Conservation (phyloP, 2,329 filamentous ascomycete genomes). For the Ceratocystiopsis minuta region DNA sequence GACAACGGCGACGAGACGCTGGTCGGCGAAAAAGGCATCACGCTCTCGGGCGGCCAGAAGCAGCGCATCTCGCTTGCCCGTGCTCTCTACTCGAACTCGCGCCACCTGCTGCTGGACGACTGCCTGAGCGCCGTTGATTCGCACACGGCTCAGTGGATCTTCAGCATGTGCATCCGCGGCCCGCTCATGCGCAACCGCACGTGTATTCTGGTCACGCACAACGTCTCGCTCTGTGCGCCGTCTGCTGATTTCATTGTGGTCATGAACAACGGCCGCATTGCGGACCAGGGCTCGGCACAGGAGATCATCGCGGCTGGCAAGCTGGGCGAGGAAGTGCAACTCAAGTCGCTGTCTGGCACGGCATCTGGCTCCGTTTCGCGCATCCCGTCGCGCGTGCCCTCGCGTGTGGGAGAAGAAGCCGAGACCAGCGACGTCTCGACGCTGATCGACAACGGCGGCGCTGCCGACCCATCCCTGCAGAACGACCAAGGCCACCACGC, state of each 20-base stretch:
- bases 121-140: conserved; percentile 94
- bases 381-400: conserved; percentile 60
- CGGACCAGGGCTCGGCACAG: conserved; percentile 55
- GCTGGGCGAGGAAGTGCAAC: conserved; percentile 66
- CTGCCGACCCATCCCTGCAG: conserved; percentile 25
- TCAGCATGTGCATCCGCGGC: conserved; percentile 78
- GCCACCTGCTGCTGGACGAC: conserved; percentile 81
- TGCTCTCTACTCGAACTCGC: conserved; percentile 88
- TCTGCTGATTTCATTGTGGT: conserved; percentile 65
- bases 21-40: conserved; percentile 94
- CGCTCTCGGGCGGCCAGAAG: conserved; percentile 90
- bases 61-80: conserved; percentile 93
- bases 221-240: conserved; percentile 72
- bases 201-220: conserved; percentile 91
- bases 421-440: conserved; percentile 36
- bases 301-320: conserved; percentile 75
- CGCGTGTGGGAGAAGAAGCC: conserved; percentile 49
- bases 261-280: conserved; percentile 71
- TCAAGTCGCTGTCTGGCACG: conserved; percentile 54
- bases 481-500: conserved; percentile 17
- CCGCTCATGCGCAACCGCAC: conserved; percentile 77
- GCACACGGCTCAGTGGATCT: conserved; percentile 96
- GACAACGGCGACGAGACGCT: conserved; percentile 84
- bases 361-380: conserved; percentile 40
- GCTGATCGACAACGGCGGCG: conserved; percentile 32